Conservation (phyloP, 805 yeast genomes). For the Blastobotrys muscicola region DNA sequence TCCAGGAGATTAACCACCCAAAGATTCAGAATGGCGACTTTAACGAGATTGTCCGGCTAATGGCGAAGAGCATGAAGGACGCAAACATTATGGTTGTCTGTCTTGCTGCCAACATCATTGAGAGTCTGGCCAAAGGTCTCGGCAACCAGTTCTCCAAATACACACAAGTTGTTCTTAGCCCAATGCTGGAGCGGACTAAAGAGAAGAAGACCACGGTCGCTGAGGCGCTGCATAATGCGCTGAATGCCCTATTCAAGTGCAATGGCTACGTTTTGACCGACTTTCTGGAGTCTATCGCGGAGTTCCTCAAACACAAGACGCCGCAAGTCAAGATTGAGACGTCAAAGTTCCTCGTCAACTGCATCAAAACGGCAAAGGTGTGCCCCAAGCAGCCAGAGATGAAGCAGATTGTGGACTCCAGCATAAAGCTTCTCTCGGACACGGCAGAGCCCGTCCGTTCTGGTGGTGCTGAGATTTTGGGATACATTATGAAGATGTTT, state of each 20-base stretch:
- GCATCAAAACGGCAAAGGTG: conserved; percentile 42
- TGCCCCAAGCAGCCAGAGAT: conserved; percentile 47
- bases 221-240: conserved; percentile 56
- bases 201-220: conserved; percentile 77
- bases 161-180: conserved; percentile 41
- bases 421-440: conserved; percentile 63
- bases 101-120: conserved; percentile 59
- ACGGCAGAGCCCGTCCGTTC: conserved; percentile 78
- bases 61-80: conserved; percentile 74
- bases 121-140: conserved; percentile 56
- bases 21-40: conserved; percentile 56
- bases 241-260: conserved; percentile 51
- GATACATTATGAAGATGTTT: conserved; percentile 71
- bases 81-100: conserved; percentile 84
- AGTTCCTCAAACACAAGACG: conserved; percentile 61
- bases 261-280: conserved; percentile 39
- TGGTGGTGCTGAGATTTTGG: conserved; percentile 67
- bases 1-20: conserved; percentile 35
- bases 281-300: conserved; percentile 49
- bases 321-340: conserved; percentile 74
- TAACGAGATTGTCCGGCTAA: conserved; percentile 45
- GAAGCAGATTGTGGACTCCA: conserved; percentile 45
- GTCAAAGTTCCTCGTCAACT: conserved; percentile 53
- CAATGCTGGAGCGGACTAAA: conserved; percentile 72
- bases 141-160: conserved; percentile 46